These are phyloP conservation scores for Selaginella tamariscina DNA, from an alignment of 75 land plant genomes.

Conservation along the genomic window DNA sequence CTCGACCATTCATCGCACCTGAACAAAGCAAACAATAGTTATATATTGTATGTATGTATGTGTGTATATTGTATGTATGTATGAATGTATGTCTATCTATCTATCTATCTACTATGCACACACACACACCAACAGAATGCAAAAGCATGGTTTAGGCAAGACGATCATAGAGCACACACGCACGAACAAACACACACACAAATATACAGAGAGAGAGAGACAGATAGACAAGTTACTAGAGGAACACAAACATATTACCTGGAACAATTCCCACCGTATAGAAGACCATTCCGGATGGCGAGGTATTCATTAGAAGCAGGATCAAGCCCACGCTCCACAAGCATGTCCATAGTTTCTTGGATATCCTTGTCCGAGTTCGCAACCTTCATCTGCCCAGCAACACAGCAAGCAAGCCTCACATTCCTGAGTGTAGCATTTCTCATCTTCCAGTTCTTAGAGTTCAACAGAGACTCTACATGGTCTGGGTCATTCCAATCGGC, in stretches of 20 bases:
- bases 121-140: too few relatives aligned
- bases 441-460: constrained; percentile 91
- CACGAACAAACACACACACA: background rate
- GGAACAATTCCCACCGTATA: constrained; percentile 58
- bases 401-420: constrained; percentile 83
- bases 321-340: constrained; percentile 59
- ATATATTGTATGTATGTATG: too few relatives aligned
- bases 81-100: too few relatives aligned
- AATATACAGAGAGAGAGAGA: background rate
- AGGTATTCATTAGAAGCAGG: constrained; percentile 52
- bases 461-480: constrained; percentile 90
- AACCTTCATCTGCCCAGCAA: constrained; percentile 92
- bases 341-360: constrained; percentile 84
- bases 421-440: constrained; percentile 61
- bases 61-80: too few relatives aligned
- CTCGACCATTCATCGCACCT: constrained; percentile 94
- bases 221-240: background rate
- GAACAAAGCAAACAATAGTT: too few relatives aligned
- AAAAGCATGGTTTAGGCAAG: too few relatives aligned
- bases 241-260: constrained; percentile 37
- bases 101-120: too few relatives aligned
- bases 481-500: constrained; percentile 99
- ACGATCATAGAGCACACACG: background rate
- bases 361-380: constrained; percentile 75
- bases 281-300: constrained; percentile 43